These are phyloP conservation scores for Luffa acutangula DNA, from an alignment of 306 rosid genomes.

Conservation along the genomic window DNA sequence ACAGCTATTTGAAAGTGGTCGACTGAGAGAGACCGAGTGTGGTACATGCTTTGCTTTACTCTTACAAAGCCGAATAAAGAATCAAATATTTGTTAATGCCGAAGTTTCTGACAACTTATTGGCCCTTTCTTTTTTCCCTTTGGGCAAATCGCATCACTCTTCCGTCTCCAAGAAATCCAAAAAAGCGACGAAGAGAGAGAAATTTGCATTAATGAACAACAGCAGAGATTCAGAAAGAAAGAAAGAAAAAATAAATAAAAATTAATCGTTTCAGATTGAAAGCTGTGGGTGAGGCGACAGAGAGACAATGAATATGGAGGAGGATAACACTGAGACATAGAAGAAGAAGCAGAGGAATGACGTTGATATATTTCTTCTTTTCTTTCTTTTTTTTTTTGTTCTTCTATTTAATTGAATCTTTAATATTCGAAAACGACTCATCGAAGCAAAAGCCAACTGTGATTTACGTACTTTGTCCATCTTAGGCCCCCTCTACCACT, in stretches of 20 bases:
- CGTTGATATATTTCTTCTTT: neutral
- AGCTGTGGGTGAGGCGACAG: conserved; percentile 4
- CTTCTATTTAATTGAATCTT: conserved; percentile 18
- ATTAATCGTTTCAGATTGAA: conserved; percentile 4
- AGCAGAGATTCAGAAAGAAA: conserved; percentile 3
- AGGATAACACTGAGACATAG: neutral
- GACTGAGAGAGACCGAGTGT: conserved; percentile 23
- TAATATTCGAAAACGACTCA: conserved; percentile 68
- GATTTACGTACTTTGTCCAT: conserved; percentile 15
- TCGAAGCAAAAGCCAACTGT: conserved; percentile 32
- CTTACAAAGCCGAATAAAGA: conserved; percentile 24
- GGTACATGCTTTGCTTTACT: conserved; percentile 32
- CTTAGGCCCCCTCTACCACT: conserved; percentile 8
- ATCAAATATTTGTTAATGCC: conserved; percentile 22
- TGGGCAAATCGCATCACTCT: conserved; percentile 30
- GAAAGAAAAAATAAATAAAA: neutral
- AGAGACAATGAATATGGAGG: conserved; percentile 4
- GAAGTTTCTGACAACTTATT: conserved; percentile 31
- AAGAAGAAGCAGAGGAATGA: conserved; percentile 20
- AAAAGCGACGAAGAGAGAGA: conserved; percentile 30
- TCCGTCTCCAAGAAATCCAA: conserved; percentile 15
- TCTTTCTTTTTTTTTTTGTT: neutral
- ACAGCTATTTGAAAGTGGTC: conserved; percentile 25
- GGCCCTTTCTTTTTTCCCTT: conserved; percentile 21
- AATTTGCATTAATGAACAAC: conserved; percentile 1